Conservation (phyloP, 2,329 filamentous ascomycete species). For the Macrophomina phaseolina region DNA sequence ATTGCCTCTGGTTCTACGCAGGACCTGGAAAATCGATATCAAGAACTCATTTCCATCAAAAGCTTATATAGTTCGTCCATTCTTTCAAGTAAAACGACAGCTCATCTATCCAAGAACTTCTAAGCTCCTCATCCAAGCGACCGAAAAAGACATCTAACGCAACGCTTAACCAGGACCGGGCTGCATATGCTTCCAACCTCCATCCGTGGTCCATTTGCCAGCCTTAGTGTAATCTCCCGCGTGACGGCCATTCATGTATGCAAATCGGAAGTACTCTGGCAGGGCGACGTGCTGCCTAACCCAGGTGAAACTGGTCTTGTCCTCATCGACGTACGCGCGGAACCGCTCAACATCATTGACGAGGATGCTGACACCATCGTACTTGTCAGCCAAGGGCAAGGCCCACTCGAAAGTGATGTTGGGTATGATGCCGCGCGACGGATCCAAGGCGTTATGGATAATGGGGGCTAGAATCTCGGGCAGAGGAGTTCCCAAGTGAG, state of each 20-base stretch:
- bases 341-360: slow-evolving; percentile 88
- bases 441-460: slow-evolving; percentile 54
- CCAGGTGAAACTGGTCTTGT: slow-evolving; percentile 64
- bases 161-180: slow-evolving; percentile 56
- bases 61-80: not conserved
- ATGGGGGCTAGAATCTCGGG: slow-evolving; percentile 54
- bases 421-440: slow-evolving; percentile 50
- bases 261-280: slow-evolving; percentile 80
- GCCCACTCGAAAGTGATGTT: slow-evolving; percentile 70
- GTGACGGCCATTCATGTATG: slow-evolving; percentile 69
- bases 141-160: not conserved
- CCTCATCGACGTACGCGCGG: slow-evolving; percentile 68
- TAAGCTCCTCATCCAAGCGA: not conserved
- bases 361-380: slow-evolving; percentile 78
- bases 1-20: not conserved
- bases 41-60: not conserved
- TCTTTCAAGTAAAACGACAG: slow-evolving; percentile 3
- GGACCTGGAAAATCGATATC: not conserved
- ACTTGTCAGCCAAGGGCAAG: slow-evolving; percentile 52
- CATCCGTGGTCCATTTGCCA: slow-evolving; percentile 69
- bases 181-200: slow-evolving; percentile 70
- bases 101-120: slow-evolving; percentile 1
- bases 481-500: slow-evolving; percentile 63
- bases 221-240: slow-evolving; percentile 77
- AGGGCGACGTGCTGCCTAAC: slow-evolving; percentile 46